These are phyloP conservation scores for Globisporangium emineosum DNA, from an alignment of 352 stramenopile genomes.

Conservation along the genomic window DNA sequence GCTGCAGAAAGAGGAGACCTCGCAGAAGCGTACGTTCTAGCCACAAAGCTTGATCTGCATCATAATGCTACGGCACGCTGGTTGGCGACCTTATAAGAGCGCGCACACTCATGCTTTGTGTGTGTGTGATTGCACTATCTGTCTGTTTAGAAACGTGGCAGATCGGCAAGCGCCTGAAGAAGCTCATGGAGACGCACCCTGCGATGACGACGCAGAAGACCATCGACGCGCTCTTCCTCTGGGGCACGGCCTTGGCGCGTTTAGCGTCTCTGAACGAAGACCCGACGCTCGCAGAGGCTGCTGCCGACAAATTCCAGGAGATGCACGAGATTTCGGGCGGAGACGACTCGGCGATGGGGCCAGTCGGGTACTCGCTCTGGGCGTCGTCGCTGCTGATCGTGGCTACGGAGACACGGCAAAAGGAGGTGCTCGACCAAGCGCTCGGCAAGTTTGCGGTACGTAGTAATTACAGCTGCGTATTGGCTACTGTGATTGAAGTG, in stretches of 20 bases:
- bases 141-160: constrained; percentile 70
- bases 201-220: constrained; percentile 46
- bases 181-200: constrained; percentile 61
- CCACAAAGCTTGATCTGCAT: not conserved
- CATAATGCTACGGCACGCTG: no score
- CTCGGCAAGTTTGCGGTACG: constrained; percentile 56
- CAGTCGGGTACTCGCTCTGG: constrained; percentile 78
- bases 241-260: constrained; percentile 71
- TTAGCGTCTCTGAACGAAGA: constrained; percentile 77
- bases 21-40: constrained; percentile 40
- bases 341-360: constrained; percentile 60
- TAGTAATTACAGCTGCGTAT: not conserved
- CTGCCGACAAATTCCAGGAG: constrained; percentile 80
- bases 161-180: constrained; percentile 83
- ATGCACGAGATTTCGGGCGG: constrained; percentile 51
- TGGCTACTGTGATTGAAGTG: not conserved
- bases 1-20: constrained; percentile 63
- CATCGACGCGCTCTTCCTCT: constrained; percentile 78
- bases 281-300: constrained; percentile 61
- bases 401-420: constrained; percentile 63
- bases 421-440: constrained; percentile 51
- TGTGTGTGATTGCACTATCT: not conserved
- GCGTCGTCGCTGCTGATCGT: constrained; percentile 74
- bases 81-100: not conserved
- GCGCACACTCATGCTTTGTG: not conserved